These are phyloP conservation scores for Puccinia novopanici DNA, from an alignment of 1,284 basidiomycete genomes.

Conservation along the genomic window DNA sequence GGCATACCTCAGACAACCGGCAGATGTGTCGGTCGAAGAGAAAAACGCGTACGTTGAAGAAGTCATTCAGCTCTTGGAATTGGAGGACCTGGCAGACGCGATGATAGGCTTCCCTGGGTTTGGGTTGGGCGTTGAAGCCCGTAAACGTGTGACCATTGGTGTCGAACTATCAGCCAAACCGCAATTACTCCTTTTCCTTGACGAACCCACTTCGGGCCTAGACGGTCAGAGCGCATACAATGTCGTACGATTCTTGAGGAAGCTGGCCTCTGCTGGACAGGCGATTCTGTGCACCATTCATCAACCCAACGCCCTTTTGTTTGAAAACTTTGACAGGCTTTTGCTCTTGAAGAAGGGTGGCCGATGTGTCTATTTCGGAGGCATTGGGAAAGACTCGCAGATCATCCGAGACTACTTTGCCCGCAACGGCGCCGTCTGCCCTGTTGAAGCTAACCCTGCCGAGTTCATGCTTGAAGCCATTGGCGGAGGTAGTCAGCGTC, in stretches of 20 bases:
- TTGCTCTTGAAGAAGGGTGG: constrained; percentile 63
- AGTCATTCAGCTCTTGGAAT: constrained; percentile 64
- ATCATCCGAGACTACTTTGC: constrained; percentile 65
- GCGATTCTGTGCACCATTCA: constrained; percentile 67
- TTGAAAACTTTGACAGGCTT: constrained; percentile 69
- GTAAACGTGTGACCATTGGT: constrained; percentile 67
- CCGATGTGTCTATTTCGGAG: constrained; percentile 65
- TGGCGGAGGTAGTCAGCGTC: constrained; percentile 71
- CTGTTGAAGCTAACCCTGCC: constrained; percentile 62
- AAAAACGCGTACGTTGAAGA: constrained; percentile 65
- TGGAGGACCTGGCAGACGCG: constrained; percentile 63
- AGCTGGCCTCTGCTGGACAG: constrained; percentile 80
- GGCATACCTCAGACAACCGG: constrained; percentile 66
- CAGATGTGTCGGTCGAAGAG: constrained; percentile 62
- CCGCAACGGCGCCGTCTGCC: constrained; percentile 63
- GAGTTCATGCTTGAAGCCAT: constrained; percentile 65
- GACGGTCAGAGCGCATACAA: constrained; percentile 88
- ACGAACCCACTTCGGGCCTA: constrained; percentile 70
- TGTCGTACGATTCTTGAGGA: constrained; percentile 74
- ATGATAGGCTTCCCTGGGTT: constrained; percentile 61
- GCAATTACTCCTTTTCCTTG: constrained; percentile 60
- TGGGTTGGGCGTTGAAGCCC: constrained; percentile 64
- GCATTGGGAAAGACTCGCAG: constrained; percentile 64
- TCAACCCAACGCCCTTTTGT: constrained; percentile 69
- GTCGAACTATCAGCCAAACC: constrained; percentile 66